Percentiles rank a stretch among this genome's conserved stretches.
These are phyloP conservation scores for Claviceps cyperi DNA, from an alignment of 2,329 filamentous ascomycete species.

Conservation along the genomic window DNA sequence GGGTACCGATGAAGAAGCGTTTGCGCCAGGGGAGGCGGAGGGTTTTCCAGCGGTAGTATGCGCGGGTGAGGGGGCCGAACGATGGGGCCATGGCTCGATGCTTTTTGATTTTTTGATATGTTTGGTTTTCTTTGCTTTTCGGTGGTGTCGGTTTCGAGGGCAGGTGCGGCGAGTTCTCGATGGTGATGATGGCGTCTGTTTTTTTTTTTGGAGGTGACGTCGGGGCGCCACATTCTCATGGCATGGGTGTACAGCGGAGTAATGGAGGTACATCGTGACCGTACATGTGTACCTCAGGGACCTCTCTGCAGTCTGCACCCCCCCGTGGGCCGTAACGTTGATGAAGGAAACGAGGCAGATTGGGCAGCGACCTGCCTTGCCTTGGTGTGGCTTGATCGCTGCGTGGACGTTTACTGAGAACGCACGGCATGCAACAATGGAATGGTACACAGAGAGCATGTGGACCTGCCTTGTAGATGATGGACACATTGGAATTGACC, in stretches of 20 bases:
- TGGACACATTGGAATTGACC: no score
- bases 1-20: constrained; percentile 45
- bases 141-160: no score
- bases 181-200: background rate
- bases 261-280: no score
- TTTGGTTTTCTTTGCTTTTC: background rate
- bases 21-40: constrained; percentile 50
- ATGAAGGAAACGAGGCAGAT: no score
- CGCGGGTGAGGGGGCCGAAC: constrained; percentile 22
- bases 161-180: no score
- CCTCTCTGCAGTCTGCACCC: no score
- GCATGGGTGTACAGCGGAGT: no score
- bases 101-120: background rate
- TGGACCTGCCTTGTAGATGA: no score
- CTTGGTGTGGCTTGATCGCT: background rate
- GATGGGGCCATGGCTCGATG: background rate
- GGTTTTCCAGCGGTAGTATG: constrained; percentile 49
- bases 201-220: background rate
- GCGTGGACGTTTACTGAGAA: background rate
- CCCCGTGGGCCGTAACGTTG: no score
- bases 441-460: no score
- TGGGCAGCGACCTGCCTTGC: background rate
- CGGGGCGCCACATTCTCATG: background rate
- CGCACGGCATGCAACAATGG: no score
- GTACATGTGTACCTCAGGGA: no score